Evolutionary conservation across 208 protist genomes (phyloP), one percentile per base, ranked within the genome.

Genomic region (Crithidia acanthocephali): DNA sequence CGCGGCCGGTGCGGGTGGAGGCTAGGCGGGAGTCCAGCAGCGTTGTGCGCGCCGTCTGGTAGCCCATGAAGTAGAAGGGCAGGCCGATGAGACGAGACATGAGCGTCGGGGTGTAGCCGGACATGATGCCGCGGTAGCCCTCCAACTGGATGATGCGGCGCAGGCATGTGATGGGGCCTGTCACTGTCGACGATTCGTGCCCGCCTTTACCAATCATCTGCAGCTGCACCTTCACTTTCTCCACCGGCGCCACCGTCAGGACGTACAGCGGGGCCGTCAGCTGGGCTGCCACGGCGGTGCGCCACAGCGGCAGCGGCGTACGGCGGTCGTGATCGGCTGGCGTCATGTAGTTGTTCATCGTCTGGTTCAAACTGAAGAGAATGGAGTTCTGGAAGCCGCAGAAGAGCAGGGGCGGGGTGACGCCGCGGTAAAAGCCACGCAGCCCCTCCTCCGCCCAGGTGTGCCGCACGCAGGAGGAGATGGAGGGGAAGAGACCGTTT

Each of bases 51-150:
- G 79, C 66, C 25, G 72, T 52, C 50, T 90, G 80, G 68, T 85
- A 91, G 4, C 80, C 79, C 52, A 76, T 68, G 61, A 93, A 93
- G 64, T 91, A 90, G 58, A 88, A 90, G 16, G 88, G 88, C n/a
- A 93, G 62, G 10, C 87, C 87, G 42, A 90, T 81, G 20, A 90
- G 61, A 8, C 83, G 79, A 8, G 84, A 86, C 58, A 81, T 77
- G n/a, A 84, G 50, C 2, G 79, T 90, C 5, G 85, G 77, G 30
- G 81, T 69, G 80, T 90, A 93, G 40, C 87, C 87, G 16, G 72
- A 76, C 42, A 90, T 59, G 22, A 93, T 64, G 37, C 85, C 85
- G 18, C 32, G 53, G 48, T 71, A 50, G 20, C 85, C 87, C 30
- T 85, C 74, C 25, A 30, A 67, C 13, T 53, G 52, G 27, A 84